A percentile compares a stretch with the other conserved stretches of the same genome.
phyloP scores from a whole-genome alignment of 164 flowering plant species.

The Pachysandra terminalis region DNA sequence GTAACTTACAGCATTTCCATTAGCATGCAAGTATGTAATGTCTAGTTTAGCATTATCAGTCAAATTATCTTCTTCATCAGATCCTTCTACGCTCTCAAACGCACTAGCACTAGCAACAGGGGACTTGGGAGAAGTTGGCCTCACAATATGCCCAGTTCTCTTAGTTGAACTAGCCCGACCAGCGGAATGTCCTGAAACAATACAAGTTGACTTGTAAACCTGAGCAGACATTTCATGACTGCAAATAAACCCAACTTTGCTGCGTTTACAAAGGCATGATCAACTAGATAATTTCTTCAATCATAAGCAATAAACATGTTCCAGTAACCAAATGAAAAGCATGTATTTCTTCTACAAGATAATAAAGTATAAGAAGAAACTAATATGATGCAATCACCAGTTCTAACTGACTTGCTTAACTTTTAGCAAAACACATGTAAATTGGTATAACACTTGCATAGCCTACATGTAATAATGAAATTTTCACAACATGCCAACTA shows the following conservation, averaged over 20 bases:
- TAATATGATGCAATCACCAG: neutral
- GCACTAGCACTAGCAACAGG: slow-evolving; percentile 94
- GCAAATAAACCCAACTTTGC: neutral
- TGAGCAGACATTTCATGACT: neutral
- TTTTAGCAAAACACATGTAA: neutral
- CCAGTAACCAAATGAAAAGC: neutral
- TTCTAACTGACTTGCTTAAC: neutral
- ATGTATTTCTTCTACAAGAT: neutral
- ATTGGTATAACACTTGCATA: neutral
- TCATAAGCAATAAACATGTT: neutral
- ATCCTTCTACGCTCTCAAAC: slow-evolving; percentile 87
- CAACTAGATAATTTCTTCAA: neutral
- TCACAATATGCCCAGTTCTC: slow-evolving; percentile 46
- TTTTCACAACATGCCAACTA: neutral
- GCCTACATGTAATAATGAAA: neutral
- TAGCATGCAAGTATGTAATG: slow-evolving; percentile 48
- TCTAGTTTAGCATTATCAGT: slow-evolving; percentile 55
- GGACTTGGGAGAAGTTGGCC: slow-evolving; percentile 92
- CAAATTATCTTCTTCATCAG: slow-evolving; percentile 86
- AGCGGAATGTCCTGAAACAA: slow-evolving; percentile 52
- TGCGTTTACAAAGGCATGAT: neutral
- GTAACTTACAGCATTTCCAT: slow-evolving; percentile 71
- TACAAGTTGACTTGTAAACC: neutral
- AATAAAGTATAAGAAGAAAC: neutral
- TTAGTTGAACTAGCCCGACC: slow-evolving; percentile 35